Evolutionary conservation across 371 early-diverging fungal genomes (phyloP).

Genomic region (Zychaea mexicana): DNA sequence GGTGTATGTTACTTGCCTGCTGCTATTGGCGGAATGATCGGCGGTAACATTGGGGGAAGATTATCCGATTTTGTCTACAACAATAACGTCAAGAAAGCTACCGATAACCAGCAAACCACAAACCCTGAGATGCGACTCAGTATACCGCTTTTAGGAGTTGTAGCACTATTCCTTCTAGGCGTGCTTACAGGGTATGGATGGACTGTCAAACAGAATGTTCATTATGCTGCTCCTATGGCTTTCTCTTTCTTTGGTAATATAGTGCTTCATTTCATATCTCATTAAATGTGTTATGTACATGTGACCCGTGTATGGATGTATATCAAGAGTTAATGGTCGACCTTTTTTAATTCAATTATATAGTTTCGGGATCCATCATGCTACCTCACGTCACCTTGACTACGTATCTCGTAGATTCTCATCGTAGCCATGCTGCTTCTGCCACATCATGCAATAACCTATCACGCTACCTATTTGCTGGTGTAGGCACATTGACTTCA

Average conservation of each 20-base stretch:
- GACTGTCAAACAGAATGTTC: conserved; percentile 41
- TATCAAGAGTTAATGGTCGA: too few relatives aligned
- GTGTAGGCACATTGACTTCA: conserved; percentile 39
- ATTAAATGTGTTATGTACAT: not conserved
- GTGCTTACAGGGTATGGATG: conserved; percentile 43
- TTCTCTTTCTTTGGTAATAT: conserved; percentile 38
- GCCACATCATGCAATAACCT: conserved; percentile 53
- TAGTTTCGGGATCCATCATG: conserved; percentile 39
- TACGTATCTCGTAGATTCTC: conserved; percentile 49
- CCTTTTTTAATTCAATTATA: too few relatives aligned
- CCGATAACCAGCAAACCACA: not conserved
- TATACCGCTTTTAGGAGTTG: conserved; percentile 20
- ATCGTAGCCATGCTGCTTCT: conserved; percentile 40
- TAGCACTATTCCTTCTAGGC: conserved; percentile 19
- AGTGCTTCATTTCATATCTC: not conserved
- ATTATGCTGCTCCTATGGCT: conserved; percentile 39
- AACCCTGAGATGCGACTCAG: conserved; percentile 51
- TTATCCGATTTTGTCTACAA: conserved; percentile 38
- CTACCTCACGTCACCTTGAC: conserved; percentile 38
- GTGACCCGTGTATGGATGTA: too few relatives aligned
- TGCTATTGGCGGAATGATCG: conserved; percentile 35
- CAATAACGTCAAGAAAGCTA: conserved; percentile 23
- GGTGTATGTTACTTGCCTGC: conserved; percentile 27
- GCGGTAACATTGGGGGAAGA: conserved; percentile 43
- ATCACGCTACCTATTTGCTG: conserved; percentile 40